phyloP scores from a whole-genome alignment of 192 early-diverging fungal genomes.

The Kickxella alabastrina region DNA sequence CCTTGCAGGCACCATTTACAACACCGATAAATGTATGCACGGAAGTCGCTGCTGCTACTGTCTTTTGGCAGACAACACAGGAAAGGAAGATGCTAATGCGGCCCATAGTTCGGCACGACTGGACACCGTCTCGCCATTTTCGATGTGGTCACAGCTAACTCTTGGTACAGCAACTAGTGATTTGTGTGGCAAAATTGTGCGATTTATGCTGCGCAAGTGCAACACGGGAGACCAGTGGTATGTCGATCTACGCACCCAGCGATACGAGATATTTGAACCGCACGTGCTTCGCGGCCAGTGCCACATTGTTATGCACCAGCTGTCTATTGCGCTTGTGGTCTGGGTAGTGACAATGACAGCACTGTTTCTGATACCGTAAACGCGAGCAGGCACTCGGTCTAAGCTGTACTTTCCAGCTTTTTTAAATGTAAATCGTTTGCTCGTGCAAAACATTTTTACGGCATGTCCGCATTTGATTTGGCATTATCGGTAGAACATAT shows the following conservation, averaged over 20 bases:
- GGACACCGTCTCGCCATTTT: not conserved
- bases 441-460: no score
- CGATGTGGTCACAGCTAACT: constrained; percentile 23
- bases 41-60: not conserved
- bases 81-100: no score
- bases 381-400: no score
- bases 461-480: no score
- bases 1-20: constrained; percentile 3
- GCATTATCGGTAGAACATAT: no score
- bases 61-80: no score
- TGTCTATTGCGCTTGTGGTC: constrained; percentile 5
- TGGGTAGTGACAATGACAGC: constrained; percentile 4
- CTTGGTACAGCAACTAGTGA: not conserved
- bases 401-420: not conserved
- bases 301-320: constrained; percentile 17
- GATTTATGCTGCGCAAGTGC: constrained; percentile 23
- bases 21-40: not conserved
- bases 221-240: constrained; percentile 20
- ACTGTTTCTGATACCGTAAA: constrained; percentile 20
- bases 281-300: constrained; percentile 22
- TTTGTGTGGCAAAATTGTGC: constrained; percentile 1
- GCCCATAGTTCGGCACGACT: not conserved
- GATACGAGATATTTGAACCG: constrained; percentile 20
- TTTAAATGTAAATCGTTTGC: not conserved
- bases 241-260: constrained; percentile 13